Evolutionary conservation across 441 rosid genomes (phyloP).

Genomic region (Euphorbia schlechtendalii): DNA sequence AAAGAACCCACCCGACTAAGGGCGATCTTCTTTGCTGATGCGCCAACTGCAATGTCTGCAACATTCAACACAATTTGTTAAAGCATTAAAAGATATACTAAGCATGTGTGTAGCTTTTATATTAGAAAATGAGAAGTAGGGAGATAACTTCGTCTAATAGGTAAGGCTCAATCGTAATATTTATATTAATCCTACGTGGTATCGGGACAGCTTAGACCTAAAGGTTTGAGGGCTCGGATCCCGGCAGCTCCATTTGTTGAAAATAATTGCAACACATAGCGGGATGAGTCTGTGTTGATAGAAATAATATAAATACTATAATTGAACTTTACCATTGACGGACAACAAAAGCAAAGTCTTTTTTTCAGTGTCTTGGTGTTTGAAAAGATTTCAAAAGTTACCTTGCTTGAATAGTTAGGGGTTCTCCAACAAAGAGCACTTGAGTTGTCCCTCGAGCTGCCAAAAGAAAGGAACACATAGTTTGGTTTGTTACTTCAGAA

Average conservation of each 20-base stretch:
- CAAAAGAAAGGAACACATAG: conserved; percentile 14
- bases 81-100: background rate
- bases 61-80: conserved; percentile 6
- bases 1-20: conserved; percentile 52
- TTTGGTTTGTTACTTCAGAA: background rate
- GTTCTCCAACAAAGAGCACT: conserved; percentile 62
- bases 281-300: too few relatives aligned
- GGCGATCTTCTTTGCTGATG: conserved; percentile 34
- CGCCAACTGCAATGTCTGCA: conserved; percentile 46
- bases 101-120: background rate
- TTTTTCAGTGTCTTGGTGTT: background rate
- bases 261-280: too few relatives aligned
- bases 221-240: background rate
- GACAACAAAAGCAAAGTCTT: background rate
- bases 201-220: too few relatives aligned
- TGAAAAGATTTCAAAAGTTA: conserved; percentile 6
- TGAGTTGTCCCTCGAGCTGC: conserved; percentile 47
- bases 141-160: background rate
- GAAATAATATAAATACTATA: too few relatives aligned
- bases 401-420: conserved; percentile 46
- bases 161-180: too few relatives aligned
- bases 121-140: background rate
- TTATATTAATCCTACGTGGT: too few relatives aligned
- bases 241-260: too few relatives aligned
- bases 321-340: background rate